Evolutionary conservation across 768 basidiomycete genomes (phyloP).

Genomic region (Amanita pseudoporphyria): DNA sequence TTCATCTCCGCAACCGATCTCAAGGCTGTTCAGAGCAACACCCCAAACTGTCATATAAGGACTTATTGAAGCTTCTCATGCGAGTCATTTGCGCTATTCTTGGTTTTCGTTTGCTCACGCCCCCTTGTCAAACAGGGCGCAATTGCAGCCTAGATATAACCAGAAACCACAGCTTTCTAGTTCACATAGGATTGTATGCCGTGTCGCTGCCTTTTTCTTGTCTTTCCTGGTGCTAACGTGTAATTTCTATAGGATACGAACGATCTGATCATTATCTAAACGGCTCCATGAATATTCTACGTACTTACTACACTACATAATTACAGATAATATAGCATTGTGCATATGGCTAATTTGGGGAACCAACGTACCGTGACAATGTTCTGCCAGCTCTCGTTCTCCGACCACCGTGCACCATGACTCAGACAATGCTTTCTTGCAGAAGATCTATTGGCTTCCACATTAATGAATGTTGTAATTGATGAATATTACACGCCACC

Average conservation of each 20-base stretch:
- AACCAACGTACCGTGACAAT: too few relatives aligned
- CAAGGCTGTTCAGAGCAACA: constrained; percentile 23
- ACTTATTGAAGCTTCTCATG: constrained; percentile 49
- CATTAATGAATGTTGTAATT: too few relatives aligned
- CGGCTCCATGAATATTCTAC: too few relatives aligned
- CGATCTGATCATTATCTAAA: background rate
- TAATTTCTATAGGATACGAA: background rate
- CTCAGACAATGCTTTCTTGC: too few relatives aligned
- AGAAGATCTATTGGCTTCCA: too few relatives aligned
- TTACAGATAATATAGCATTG: too few relatives aligned
- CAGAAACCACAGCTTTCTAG: constrained; percentile 3
- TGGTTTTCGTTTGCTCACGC: background rate
- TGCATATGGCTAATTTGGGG: too few relatives aligned
- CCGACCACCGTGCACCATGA: too few relatives aligned
- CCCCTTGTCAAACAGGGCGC: constrained; percentile 29
- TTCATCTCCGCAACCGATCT: background rate
- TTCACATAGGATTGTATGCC: background rate
- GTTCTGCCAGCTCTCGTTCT: too few relatives aligned
- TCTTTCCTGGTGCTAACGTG: background rate
- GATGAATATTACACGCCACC: too few relatives aligned
- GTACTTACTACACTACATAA: too few relatives aligned
- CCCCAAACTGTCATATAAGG: constrained; percentile 55
- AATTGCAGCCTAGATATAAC: constrained; percentile 36
- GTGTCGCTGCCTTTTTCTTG: background rate
- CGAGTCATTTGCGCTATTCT: constrained; percentile 11